Conservation (phyloP, 257 asterid species). For the Plectranthus barbatus region DNA sequence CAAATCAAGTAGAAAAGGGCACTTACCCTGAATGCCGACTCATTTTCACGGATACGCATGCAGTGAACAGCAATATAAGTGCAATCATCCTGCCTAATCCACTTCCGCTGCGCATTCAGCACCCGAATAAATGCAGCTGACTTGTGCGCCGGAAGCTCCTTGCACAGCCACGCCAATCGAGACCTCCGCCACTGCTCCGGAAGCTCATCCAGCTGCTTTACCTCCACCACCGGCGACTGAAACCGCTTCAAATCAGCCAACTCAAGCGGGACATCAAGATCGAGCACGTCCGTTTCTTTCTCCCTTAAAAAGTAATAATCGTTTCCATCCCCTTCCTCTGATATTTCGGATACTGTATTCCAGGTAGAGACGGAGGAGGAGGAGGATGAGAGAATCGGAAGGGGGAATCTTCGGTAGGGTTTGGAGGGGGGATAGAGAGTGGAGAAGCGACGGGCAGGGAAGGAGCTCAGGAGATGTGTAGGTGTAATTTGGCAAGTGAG, state of each 20-base stretch:
- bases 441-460: slow-evolving; percentile 23
- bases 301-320: slow-evolving; percentile 15
- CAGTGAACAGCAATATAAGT: slow-evolving; percentile 60
- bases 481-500: slow-evolving; percentile 10
- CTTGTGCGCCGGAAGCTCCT: slow-evolving; percentile 81
- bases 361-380: slow-evolving; percentile 22
- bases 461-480: slow-evolving; percentile 4
- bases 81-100: slow-evolving; percentile 85
- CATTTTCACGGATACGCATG: slow-evolving; percentile 76
- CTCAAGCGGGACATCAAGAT: slow-evolving; percentile 47
- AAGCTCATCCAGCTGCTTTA: slow-evolving; percentile 70
- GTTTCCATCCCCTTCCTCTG: slow-evolving; percentile 13
- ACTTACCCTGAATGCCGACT: slow-evolving; percentile 63
- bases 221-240: slow-evolving; percentile 55
- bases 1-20: neutral
- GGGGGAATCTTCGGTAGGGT: slow-evolving; percentile 17
- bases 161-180: slow-evolving; percentile 94
- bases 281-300: slow-evolving; percentile 27
- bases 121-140: slow-evolving; percentile 51
- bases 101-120: slow-evolving; percentile 82
- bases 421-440: slow-evolving; percentile 5
- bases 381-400: slow-evolving; percentile 9
- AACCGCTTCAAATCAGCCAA: slow-evolving; percentile 50
- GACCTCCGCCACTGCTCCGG: slow-evolving; percentile 97
- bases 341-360: slow-evolving; percentile 1